Evolutionary conservation across 306 rosid species (phyloP).

Genomic region (Luffa aegyptiaca): DNA sequence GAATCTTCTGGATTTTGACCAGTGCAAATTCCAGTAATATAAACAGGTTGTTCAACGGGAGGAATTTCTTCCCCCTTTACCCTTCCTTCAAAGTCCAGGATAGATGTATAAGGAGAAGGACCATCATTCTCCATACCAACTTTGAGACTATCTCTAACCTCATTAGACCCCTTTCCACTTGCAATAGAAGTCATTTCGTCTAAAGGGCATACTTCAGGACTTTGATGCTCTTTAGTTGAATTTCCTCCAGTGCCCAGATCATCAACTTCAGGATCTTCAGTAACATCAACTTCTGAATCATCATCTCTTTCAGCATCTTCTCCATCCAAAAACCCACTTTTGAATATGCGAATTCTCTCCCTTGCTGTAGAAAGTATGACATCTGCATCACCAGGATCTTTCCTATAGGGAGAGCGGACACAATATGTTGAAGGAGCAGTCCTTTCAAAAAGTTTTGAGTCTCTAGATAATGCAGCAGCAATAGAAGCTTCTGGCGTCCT

Average conservation of each 20-base stretch:
- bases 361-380: constrained; percentile 56
- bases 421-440: constrained; percentile 76
- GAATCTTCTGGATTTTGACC: constrained; percentile 26
- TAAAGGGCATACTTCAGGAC: constrained; percentile 16
- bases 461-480: constrained; percentile 72
- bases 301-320: constrained; percentile 66
- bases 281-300: constrained; percentile 51
- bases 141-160: constrained; percentile 23
- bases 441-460: constrained; percentile 75
- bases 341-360: constrained; percentile 47
- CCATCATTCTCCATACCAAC: constrained; percentile 18
- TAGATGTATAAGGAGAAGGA: constrained; percentile 17
- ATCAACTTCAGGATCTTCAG: constrained; percentile 51
- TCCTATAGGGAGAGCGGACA: constrained; percentile 54
- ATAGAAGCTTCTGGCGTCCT: constrained; percentile 81
- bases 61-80: constrained; percentile 17
- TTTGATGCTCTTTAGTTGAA: constrained; percentile 16
- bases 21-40: constrained; percentile 13
- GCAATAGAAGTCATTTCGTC: constrained; percentile 16
- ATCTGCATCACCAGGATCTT: constrained; percentile 56
- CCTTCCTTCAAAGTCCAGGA: constrained; percentile 17
- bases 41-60: constrained; percentile 15
- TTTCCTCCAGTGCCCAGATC: constrained; percentile 40
- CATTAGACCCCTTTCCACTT: constrained; percentile 16
- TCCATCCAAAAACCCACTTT: constrained; percentile 33